These are phyloP conservation scores for Colletotrichum limetticola DNA, from an alignment of 2,329 filamentous ascomycete genomes.

Conservation along the genomic window DNA sequence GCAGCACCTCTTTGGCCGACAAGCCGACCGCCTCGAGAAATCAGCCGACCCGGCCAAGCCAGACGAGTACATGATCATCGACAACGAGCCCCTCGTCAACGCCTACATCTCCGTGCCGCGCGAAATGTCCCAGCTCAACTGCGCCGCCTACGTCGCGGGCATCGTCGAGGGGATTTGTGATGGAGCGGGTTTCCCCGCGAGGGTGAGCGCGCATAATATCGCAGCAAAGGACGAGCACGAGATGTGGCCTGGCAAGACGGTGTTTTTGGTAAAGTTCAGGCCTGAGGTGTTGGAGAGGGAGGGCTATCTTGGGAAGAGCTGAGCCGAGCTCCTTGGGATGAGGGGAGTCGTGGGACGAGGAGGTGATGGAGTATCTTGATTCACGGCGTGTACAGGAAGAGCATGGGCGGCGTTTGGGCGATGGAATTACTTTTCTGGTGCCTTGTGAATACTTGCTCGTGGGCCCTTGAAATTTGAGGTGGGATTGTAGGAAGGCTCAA, in stretches of 20 bases:
- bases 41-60: slow-evolving; percentile 82
- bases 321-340: background rate
- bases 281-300: slow-evolving; percentile 93
- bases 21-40: slow-evolving; percentile 93
- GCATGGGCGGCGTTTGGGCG: slow-evolving; percentile 39
- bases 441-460: background rate
- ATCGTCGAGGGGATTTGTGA: slow-evolving; percentile 97
- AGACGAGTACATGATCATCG: slow-evolving; percentile 98
- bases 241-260: slow-evolving; percentile 96
- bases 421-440: slow-evolving; percentile 17
- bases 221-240: slow-evolving; percentile 71
- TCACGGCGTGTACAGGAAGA: slow-evolving; percentile 36
- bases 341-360: background rate
- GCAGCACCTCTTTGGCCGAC: slow-evolving; percentile 89
- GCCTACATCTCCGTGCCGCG: slow-evolving; percentile 91
- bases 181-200: slow-evolving; percentile 87
- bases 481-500: background rate
- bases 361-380: slow-evolving; percentile 8
- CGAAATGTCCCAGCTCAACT: slow-evolving; percentile 97
- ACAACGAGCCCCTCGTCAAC: slow-evolving; percentile 97
- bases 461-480: slow-evolving; percentile 17
- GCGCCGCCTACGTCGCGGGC: slow-evolving; percentile 93
- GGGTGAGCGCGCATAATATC: slow-evolving; percentile 89
- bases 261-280: slow-evolving; percentile 94
- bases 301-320: slow-evolving; percentile 76